A percentile compares a stretch with the other conserved stretches of the same genome.
These are phyloP conservation scores for Saccharomycopsis sp. DNA, from an alignment of 805 yeast genomes.

Conservation along the genomic window DNA sequence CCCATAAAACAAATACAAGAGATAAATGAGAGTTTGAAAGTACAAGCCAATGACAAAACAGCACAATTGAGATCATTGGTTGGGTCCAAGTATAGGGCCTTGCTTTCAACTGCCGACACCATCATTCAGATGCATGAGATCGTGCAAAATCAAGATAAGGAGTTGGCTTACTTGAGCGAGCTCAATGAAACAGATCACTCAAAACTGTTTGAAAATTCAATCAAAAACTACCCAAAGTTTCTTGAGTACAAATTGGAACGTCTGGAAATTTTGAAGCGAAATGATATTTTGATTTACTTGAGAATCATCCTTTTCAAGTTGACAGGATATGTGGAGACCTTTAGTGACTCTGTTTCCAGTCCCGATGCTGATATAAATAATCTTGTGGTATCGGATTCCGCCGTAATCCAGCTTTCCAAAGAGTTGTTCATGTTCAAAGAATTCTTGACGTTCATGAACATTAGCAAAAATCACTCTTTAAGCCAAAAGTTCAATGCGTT, in stretches of 20 bases:
- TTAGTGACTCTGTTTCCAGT: too few relatives aligned
- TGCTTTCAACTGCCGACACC: slow-evolving; percentile 19
- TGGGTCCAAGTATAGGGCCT: slow-evolving; percentile 17
- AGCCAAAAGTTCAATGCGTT: background rate
- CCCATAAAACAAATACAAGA: slow-evolving; percentile 17
- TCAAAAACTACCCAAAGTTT: background rate
- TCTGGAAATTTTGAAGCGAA: too few relatives aligned
- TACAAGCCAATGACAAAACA: slow-evolving; percentile 16
- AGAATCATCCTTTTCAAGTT: too few relatives aligned
- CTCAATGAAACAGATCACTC: slow-evolving; percentile 7
- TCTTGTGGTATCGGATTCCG: too few relatives aligned
- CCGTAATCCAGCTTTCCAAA: slow-evolving; percentile 9
- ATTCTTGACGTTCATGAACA: background rate
- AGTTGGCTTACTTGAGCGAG: slow-evolving; percentile 11
- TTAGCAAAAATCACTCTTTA: background rate
- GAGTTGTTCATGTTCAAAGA: slow-evolving; percentile 12
- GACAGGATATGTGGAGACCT: too few relatives aligned
- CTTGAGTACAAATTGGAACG: too few relatives aligned
- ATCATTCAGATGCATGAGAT: slow-evolving; percentile 17
- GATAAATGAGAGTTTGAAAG: slow-evolving; percentile 9
- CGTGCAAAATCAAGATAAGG: slow-evolving; percentile 15
- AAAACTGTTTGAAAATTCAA: background rate
- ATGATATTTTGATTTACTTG: too few relatives aligned
- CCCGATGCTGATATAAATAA: too few relatives aligned
- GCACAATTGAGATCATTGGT: slow-evolving; percentile 12